A percentile compares a stretch with the other conserved stretches of the same genome.
Evolutionary conservation across 208 protist species (phyloP).

Genomic region (Trypanosoma brucei): DNA sequence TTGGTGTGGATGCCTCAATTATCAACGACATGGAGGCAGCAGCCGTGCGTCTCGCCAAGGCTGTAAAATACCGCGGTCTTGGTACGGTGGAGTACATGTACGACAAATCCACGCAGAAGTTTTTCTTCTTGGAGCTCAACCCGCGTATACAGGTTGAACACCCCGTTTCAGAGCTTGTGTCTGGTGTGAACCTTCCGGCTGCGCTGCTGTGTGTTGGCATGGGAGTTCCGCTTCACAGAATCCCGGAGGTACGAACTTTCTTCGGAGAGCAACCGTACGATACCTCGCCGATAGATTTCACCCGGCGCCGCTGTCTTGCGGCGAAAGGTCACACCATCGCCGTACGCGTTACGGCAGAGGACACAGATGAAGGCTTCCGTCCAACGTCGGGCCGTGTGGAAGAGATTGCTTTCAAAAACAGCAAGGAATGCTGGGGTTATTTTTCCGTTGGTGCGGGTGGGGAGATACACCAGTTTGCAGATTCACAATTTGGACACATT

Average conservation of each 20-base stretch:
- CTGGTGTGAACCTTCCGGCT: conserved; percentile 94
- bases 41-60: conserved; percentile 91
- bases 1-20: conserved; percentile 70
- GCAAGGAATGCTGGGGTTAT: conserved; percentile 97
- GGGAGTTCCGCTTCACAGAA: conserved; percentile 93
- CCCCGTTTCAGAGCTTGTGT: conserved; percentile 96
- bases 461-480: conserved; percentile 92
- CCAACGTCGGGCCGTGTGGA: conserved; percentile 93
- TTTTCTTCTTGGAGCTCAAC: conserved; percentile 98
- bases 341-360: conserved; percentile 96
- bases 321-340: conserved; percentile 95
- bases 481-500: conserved; percentile 98
- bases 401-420: conserved; percentile 94
- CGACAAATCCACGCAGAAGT: conserved; percentile 78
- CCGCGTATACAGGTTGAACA: conserved; percentile 97
- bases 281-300: conserved; percentile 87
- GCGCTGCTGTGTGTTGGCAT: conserved; percentile 96
- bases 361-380: conserved; percentile 96
- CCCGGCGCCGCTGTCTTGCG: conserved; percentile 30
- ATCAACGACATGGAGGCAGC: conserved; percentile 90
- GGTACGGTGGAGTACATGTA: conserved; percentile 98
- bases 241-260: conserved; percentile 94
- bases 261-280: conserved; percentile 83
- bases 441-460: conserved; percentile 91
- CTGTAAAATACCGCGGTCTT: conserved; percentile 91